Percentiles rank a stretch among this genome's conserved stretches.
phyloP scores from a whole-genome alignment of 805 yeast species.

The Teunomyces pallodes region DNA sequence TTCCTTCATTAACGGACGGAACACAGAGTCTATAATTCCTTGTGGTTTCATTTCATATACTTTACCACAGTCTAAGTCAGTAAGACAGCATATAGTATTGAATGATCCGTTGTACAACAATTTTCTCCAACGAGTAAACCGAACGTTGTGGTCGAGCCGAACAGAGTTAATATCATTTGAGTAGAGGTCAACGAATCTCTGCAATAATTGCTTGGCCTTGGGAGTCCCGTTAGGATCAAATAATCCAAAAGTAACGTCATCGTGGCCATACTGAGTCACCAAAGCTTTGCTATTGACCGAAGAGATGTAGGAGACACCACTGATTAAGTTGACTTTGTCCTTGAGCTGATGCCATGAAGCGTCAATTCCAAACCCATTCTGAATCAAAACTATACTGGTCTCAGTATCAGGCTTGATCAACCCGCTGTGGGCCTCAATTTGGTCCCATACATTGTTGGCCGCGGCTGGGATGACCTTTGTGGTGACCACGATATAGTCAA shows the following conservation, averaged over 20 bases:
- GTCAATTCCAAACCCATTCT: conserved; percentile 27
- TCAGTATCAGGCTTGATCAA: conserved; percentile 10
- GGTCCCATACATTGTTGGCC: conserved; percentile 22
- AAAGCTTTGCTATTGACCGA: conserved; percentile 26
- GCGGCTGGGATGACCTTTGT: conserved; percentile 33
- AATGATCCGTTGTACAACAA: conserved; percentile 67
- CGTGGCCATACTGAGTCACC: conserved; percentile 27
- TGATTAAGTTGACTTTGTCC: conserved; percentile 18
- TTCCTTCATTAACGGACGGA: conserved; percentile 22
- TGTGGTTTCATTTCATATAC: conserved; percentile 27
- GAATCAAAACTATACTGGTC: conserved; percentile 21
- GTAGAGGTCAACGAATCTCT: conserved; percentile 43
- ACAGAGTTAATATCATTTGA: conserved; percentile 41
- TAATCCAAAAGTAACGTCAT: conserved; percentile 25
- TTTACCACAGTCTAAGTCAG: conserved; percentile 60
- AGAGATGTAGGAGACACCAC: conserved; percentile 34
- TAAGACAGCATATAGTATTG: conserved; percentile 61
- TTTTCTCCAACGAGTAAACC: conserved; percentile 60
- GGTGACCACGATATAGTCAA: conserved; percentile 31
- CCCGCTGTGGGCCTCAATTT: conserved; percentile 11
- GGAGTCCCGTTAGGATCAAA: conserved; percentile 21
- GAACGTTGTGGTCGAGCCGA: conserved; percentile 42
- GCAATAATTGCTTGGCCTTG: conserved; percentile 26
- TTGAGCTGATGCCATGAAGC: conserved; percentile 18
- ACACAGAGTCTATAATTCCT: conserved; percentile 7